Evolutionary conservation across 176 grass and related monocot genomes (phyloP).

Genomic region (Triticum dicoccoides): DNA sequence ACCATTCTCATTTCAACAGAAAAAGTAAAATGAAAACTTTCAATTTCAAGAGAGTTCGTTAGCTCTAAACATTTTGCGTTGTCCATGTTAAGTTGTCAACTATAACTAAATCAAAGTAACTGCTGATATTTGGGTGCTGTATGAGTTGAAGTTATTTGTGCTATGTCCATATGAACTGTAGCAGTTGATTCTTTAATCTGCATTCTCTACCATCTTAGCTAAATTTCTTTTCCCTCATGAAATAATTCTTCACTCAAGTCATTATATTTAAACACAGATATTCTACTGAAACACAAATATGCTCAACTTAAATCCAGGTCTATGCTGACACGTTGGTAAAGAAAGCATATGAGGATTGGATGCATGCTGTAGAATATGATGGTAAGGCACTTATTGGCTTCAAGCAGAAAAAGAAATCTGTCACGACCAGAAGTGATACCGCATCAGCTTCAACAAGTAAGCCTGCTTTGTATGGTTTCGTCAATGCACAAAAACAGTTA

Average conservation of each 20-base stretch:
- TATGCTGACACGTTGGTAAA: conserved; percentile 75
- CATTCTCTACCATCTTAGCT: background rate
- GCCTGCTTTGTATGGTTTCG: conserved; percentile 31
- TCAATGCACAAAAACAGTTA: conserved; percentile 34
- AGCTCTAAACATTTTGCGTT: background rate
- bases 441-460: conserved; percentile 40
- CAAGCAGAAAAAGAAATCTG: conserved; percentile 80
- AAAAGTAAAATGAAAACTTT: background rate
- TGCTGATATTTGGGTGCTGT: background rate
- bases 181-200: background rate
- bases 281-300: conserved; percentile 1
- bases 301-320: conserved; percentile 40
- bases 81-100: background rate
- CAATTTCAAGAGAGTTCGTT: background rate
- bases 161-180: background rate
- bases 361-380: conserved; percentile 89
- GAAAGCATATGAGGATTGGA: conserved; percentile 88
- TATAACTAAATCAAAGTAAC: background rate
- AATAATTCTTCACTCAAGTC: background rate
- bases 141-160: conserved; percentile 13
- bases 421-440: conserved; percentile 62
- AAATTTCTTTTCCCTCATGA: background rate
- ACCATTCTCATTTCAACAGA: background rate
- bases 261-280: background rate
- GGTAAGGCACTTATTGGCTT: conserved; percentile 77